These are phyloP conservation scores for Gymnopilus dilepis DNA, from an alignment of 768 basidiomycete species.

Conservation along the genomic window DNA sequence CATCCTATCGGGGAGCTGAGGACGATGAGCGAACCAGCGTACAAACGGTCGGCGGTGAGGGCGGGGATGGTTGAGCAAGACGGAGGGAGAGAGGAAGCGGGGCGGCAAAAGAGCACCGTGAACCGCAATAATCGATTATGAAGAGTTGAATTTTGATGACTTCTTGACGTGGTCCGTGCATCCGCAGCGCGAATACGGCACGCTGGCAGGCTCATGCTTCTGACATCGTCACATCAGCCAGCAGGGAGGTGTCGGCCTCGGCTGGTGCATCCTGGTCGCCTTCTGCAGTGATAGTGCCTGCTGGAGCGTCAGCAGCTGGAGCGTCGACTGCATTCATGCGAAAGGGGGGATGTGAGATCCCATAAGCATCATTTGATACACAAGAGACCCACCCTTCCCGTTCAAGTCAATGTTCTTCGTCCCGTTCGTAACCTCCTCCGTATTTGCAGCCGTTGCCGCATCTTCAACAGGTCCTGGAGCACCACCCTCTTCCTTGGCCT, in stretches of 20 bases:
- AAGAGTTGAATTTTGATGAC: neutral
- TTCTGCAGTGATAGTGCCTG: slow-evolving; percentile 10
- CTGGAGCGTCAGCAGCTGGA: slow-evolving; percentile 3
- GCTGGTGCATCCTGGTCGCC: slow-evolving; percentile 33
- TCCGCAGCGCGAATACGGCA: too few relatives aligned
- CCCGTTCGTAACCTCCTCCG: slow-evolving; percentile 32
- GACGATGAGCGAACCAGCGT: too few relatives aligned
- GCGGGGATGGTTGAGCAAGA: too few relatives aligned
- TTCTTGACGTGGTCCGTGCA: too few relatives aligned
- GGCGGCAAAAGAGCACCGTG: too few relatives aligned
- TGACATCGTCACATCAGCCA: slow-evolving; percentile 47
- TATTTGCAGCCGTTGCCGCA: slow-evolving; percentile 10
- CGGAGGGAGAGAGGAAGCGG: too few relatives aligned
- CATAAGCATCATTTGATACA: neutral
- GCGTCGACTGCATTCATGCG: neutral
- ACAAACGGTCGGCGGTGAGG: too few relatives aligned
- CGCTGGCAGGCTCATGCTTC: slow-evolving; percentile 34
- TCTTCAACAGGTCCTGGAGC: neutral
- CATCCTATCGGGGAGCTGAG: neutral
- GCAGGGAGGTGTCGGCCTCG: slow-evolving; percentile 33
- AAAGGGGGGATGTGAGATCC: neutral
- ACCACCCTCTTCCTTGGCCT: neutral
- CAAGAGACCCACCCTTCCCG: slow-evolving; percentile 29
- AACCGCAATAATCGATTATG: neutral
- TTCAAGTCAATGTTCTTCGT: slow-evolving; percentile 42